phyloP scores from a whole-genome alignment of 1,284 basidiomycete genomes.

The Sporisorium exsertum region DNA sequence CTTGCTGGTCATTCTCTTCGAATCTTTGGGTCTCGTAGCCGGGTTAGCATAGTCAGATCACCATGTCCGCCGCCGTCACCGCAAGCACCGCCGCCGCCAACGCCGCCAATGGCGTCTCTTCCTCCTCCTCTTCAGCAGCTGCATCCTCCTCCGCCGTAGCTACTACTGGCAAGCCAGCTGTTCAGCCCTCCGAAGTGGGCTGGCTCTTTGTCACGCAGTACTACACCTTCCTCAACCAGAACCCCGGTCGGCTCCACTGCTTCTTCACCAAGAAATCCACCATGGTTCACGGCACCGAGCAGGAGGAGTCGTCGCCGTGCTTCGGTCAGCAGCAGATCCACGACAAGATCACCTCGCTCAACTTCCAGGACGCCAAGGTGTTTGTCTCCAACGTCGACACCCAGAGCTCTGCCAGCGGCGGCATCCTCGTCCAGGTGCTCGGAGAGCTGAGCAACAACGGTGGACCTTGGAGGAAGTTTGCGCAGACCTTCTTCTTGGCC shows the following conservation, averaged over 20 bases:
- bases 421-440: constrained; percentile 98
- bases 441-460: constrained; percentile 93
- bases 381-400: constrained; percentile 77
- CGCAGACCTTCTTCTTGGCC: constrained; percentile 99
- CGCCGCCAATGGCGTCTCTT: constrained; percentile 25
- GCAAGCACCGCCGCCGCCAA: constrained; percentile 42
- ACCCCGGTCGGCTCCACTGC: constrained; percentile 94
- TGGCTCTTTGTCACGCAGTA: constrained; percentile 70
- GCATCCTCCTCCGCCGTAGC: constrained; percentile 33
- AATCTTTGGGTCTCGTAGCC: not conserved
- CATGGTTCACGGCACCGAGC: constrained; percentile 83
- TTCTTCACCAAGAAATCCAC: constrained; percentile 99
- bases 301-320: constrained; percentile 80
- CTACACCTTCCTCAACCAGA: constrained; percentile 94
- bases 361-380: constrained; percentile 96
- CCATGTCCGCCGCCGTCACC: constrained; percentile 43
- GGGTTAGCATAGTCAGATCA: not conserved
- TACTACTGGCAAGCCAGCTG: constrained; percentile 40
- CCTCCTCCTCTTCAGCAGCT: constrained; percentile 14
- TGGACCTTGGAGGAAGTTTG: constrained; percentile 93
- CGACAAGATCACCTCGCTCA: constrained; percentile 91
- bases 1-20: not conserved
- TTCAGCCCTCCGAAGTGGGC: constrained; percentile 67
- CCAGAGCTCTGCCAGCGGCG: constrained; percentile 86
- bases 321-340: constrained; percentile 98